Evolutionary conservation across 495 filamentous ascomycete species (phyloP).

Genomic region (Tuber aestivum): DNA sequence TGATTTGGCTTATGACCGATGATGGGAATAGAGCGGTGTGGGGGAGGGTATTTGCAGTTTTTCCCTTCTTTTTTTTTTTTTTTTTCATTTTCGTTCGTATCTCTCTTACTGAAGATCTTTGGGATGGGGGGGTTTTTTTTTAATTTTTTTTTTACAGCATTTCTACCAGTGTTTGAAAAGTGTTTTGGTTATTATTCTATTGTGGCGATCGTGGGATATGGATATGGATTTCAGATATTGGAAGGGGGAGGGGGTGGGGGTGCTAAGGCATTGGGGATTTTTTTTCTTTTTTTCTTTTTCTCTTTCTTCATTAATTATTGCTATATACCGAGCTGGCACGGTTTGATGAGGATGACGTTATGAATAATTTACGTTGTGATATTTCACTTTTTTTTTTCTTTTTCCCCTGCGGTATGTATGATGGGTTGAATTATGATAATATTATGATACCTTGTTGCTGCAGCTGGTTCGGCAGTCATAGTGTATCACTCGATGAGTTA

Average conservation of each 20-base stretch:
- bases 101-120: not conserved
- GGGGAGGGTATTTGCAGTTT: not conserved
- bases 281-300: not conserved
- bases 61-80: not conserved
- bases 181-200: not conserved
- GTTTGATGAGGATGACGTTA: no score
- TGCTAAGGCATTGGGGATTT: not conserved
- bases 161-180: not conserved
- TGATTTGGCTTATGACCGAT: not conserved
- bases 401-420: no score
- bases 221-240: not conserved
- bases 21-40: not conserved
- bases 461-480: no score
- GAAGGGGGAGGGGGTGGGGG: no score
- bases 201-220: not conserved
- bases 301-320: not conserved
- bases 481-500: no score
- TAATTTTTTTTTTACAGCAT: not conserved
- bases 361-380: no score
- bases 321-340: no score
- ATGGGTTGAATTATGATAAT: no score
- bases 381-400: no score
- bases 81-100: not conserved
- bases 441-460: no score
- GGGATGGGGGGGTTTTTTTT: no score